Evolutionary conservation across 2,329 filamentous ascomycete genomes (phyloP).

Genomic region (Exophiala aquamarina): DNA sequence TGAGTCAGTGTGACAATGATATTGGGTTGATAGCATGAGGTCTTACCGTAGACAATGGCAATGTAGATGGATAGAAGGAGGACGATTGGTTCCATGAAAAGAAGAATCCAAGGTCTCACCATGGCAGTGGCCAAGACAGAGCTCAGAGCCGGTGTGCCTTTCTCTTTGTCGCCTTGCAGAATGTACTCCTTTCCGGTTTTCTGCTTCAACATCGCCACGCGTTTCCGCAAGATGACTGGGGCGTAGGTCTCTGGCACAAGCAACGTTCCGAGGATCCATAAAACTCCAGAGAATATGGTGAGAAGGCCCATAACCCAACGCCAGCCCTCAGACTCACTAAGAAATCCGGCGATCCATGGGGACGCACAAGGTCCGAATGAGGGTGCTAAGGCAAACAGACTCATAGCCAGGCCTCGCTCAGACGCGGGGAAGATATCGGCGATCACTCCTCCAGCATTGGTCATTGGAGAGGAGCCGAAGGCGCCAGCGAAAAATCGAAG

Average conservation of each 20-base stretch:
- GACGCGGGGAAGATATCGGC: slow-evolving; percentile 60
- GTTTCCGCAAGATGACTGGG: slow-evolving; percentile 54
- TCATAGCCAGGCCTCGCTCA: slow-evolving; percentile 58
- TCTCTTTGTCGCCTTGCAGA: slow-evolving; percentile 52
- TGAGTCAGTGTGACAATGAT: slow-evolving; percentile 61
- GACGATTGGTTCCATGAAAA: slow-evolving; percentile 70
- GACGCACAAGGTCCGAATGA: slow-evolving; percentile 66
- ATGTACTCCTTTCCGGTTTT: slow-evolving; percentile 58
- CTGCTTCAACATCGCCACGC: slow-evolving; percentile 53
- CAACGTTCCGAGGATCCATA: slow-evolving; percentile 56
- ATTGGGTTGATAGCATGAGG: slow-evolving; percentile 24
- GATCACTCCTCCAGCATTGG: slow-evolving; percentile 61
- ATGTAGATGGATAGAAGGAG: slow-evolving; percentile 60
- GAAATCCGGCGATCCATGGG: slow-evolving; percentile 67
- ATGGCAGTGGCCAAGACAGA: slow-evolving; percentile 58
- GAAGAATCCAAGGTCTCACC: slow-evolving; percentile 66
- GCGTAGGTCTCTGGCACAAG: slow-evolving; percentile 62
- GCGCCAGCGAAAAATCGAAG: slow-evolving; percentile 66
- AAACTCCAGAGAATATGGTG: slow-evolving; percentile 61
- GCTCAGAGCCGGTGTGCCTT: slow-evolving; percentile 43
- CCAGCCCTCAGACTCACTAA: slow-evolving; percentile 65
- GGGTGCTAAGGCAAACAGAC: slow-evolving; percentile 65
- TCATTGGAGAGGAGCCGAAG: slow-evolving; percentile 63
- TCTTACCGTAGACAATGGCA: slow-evolving; percentile 52
- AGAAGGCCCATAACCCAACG: slow-evolving; percentile 67